Percentiles rank a stretch among this genome's conserved stretches.
phyloP scores from a whole-genome alignment of 176 grass and related monocot species.

The Dendrocalamus sinicus region DNA sequence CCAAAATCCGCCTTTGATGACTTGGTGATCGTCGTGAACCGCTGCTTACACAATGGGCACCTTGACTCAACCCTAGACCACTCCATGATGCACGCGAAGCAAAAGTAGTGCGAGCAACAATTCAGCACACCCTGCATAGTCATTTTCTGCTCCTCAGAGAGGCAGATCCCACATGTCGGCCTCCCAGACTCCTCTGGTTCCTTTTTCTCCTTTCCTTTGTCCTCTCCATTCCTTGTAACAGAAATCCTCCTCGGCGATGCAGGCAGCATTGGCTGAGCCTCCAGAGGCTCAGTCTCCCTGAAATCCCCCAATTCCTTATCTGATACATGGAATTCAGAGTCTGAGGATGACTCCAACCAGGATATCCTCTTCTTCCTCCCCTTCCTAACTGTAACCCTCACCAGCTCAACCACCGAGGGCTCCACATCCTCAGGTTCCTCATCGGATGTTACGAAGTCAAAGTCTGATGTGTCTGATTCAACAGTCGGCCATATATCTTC shows the following conservation, averaged over 20 bases:
- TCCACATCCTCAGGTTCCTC: constrained; percentile 47
- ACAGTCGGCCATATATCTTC: constrained; percentile 40
- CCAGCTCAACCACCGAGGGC: not conserved
- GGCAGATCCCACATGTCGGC: constrained; percentile 78
- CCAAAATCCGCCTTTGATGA: constrained; percentile 63
- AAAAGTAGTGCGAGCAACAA: constrained; percentile 96
- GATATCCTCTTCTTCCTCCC: constrained; percentile 57
- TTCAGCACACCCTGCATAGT: constrained; percentile 72
- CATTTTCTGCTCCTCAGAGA: constrained; percentile 75
- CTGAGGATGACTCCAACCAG: constrained; percentile 59
- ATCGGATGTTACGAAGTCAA: constrained; percentile 57
- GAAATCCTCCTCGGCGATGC: constrained; percentile 45
- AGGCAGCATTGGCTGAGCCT: constrained; percentile 45
- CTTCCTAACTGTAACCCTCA: constrained; percentile 40
- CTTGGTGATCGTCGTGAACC: constrained; percentile 90
- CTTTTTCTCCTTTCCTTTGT: constrained; percentile 74
- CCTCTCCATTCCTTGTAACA: constrained; percentile 47
- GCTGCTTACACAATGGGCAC: constrained; percentile 87
- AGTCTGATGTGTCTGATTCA: constrained; percentile 57
- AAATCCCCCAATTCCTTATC: constrained; percentile 63
- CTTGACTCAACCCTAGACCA: constrained; percentile 95
- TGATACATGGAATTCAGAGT: constrained; percentile 70
- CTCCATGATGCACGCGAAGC: constrained; percentile 83
- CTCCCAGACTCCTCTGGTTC: constrained; percentile 56
- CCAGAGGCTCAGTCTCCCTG: constrained; percentile 32